Base-by-base conservation (phyloP, 208 protist genomes). In the Leishmania tropica region DNA sequence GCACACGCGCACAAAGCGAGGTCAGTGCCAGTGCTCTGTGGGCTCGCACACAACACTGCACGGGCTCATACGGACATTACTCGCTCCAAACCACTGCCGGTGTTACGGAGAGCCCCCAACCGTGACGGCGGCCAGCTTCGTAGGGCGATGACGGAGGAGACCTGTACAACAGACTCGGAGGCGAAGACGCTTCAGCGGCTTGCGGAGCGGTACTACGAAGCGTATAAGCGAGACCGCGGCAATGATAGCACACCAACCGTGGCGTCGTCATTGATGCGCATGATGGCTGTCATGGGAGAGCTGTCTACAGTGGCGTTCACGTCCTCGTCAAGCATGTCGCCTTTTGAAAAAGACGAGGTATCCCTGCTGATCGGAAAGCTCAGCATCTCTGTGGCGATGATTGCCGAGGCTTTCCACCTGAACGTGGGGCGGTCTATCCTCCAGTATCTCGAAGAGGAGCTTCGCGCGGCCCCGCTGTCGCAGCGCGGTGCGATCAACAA, bases 261-360 rank as follows among this genome's bases (percentile, higher is more conserved):
- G 42, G 86, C 91, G 76, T 85, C 85, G 19, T 86, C 89, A 0
- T 71, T 96, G 48, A 85, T 96, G 87, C 90, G 91, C 47, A 93
- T 96, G 88, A 93, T 96, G 88, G 89, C 90, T 0, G 87, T 86
- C n/a, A 80, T 95, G 75, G 93, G 93, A 2, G 91, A 96, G 67
- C 74, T 96, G 4, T 90, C 91, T 53, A 84, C 87, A 17, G 68
- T 96, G 48, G 88, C 88, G 47, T 91, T 82, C 71, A 77, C 88
- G 65, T 83, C 81, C 75, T 81, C 88, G n/a, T 74, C 84, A 24
- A 78, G 87, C 8, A 80, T 96, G 0, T 94, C 93, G 28, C 86
- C 88, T 31, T 96, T 96, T 82, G 93, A 96, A 71, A 84, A 86
- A 13, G 83, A 89, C 13, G 93, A 96, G 83, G 86, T 94, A 42